Base-by-base conservation (phyloP, 208 protist genomes). In the Crithidia acanthocephali region DNA sequence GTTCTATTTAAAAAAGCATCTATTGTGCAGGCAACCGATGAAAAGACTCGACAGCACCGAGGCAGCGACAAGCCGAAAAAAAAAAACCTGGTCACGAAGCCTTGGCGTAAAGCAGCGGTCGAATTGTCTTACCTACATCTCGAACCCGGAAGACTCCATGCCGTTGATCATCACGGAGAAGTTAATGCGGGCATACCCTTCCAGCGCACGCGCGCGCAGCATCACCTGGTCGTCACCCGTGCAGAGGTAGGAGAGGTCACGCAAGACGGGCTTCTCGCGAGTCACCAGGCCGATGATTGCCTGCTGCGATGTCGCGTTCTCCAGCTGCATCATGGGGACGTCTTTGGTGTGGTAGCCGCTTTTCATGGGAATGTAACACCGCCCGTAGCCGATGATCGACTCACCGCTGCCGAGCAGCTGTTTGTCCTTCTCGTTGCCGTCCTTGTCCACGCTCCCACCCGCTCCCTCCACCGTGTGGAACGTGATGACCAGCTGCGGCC, bases 401-500 rank as follows among this genome's bases (percentile, higher is more conserved):
- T 93, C 85, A 5, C 76, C 81, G 32, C 74, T 84, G 48, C 80
- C 80, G 8, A 87, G 74, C 27, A 80, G 59, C 28, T 80, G 65
- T 16, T 68, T 81, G 30, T 86, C 78, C 20, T 74, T 76, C 20
- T 79, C 80, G 20, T 66, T 67, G 15, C 72, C 62, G 33, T 77
- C 75, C 25, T 58, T 68, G 35, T 74, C 62, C 23, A 82, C 50
- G 45, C 76, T 58, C 3, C 60, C 63, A 33, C 68, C 61, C n/a
- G 72, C 81, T 7, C 72, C 65, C 51, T 77, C 50, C 35, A 96
- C 63, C 18, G 88, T 90, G 72, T 92, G 85, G 22, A 94, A 74
- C 18, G 88, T 91, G 18, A 96, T 79, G 33, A 93, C 85, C 16
- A 96, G 69, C 71, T 94, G 91, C 27, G 91, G 88, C 91, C 91